Conservation (phyloP, 176 grass and related monocot species). For the Alloteropsis semialata region DNA sequence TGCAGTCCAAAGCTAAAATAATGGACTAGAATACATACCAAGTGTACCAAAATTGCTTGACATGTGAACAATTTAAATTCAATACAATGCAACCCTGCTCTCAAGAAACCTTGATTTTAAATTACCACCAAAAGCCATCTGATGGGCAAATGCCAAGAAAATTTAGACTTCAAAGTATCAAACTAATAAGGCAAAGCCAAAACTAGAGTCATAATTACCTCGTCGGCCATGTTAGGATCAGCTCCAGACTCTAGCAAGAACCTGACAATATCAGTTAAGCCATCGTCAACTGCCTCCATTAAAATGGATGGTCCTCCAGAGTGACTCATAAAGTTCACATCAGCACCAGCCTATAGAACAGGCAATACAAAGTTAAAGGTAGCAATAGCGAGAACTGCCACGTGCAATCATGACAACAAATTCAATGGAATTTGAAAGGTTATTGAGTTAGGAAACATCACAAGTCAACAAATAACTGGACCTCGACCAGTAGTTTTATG, state of each 20-base stretch:
- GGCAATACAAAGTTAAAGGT: not conserved
- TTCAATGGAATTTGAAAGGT: not conserved
- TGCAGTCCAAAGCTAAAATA: not conserved
- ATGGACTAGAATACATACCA: not conserved
- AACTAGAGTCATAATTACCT: not conserved
- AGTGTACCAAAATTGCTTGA: not conserved
- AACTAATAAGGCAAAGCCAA: not conserved
- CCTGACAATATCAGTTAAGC: constrained; percentile 27
- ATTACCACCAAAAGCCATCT: not conserved
- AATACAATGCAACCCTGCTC: not conserved
- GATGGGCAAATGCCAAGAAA: not conserved
- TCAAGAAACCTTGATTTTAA: not conserved
- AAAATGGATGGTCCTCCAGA: constrained; percentile 14
- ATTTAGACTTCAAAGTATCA: not conserved
- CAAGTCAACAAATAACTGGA: not conserved
- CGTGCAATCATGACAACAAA: not conserved
- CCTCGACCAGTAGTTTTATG: constrained; percentile 33
- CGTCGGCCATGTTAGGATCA: not conserved
- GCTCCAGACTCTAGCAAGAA: constrained; percentile 32
- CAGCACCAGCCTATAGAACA: constrained; percentile 41
- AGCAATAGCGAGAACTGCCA: not conserved
- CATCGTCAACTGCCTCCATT: not conserved
- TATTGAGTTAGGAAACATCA: not conserved
- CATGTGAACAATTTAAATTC: not conserved
- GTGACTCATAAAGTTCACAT: constrained; percentile 27